Conservation (phyloP, 2,329 filamentous ascomycete species). For the Nothophaeocryptopus gaeumannii region DNA sequence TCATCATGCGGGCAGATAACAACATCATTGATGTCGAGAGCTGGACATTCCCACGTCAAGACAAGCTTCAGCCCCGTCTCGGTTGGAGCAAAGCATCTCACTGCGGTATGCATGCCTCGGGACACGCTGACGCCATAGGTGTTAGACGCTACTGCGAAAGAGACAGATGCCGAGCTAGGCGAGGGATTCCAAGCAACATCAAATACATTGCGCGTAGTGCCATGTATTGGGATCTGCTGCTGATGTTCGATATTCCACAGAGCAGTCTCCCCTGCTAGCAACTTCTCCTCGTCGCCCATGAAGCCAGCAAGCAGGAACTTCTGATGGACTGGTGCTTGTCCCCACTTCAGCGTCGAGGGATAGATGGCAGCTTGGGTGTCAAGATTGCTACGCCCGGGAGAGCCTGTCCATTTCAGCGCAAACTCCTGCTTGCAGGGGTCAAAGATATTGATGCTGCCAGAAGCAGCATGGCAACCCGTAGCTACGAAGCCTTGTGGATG, state of each 20-base stretch:
- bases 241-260: conserved; percentile 52
- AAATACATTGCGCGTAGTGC: conserved; percentile 55
- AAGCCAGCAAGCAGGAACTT: conserved; percentile 56
- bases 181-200: conserved; percentile 57
- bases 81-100: conserved; percentile 53
- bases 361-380: conserved; percentile 32
- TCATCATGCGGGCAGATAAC: conserved; percentile 46
- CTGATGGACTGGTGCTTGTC: conserved; percentile 36
- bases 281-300: conserved; percentile 38
- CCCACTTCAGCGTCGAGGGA: conserved; percentile 52
- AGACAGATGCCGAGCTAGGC: conserved; percentile 34
- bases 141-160: conserved; percentile 55
- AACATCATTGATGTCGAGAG: conserved; percentile 61
- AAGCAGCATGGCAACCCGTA: conserved; percentile 19
- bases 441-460: conserved; percentile 21
- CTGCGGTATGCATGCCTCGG: conserved; percentile 46
- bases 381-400: conserved; percentile 21
- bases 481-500: conserved; percentile 20
- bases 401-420: conserved; percentile 11
- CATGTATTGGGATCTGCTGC: conserved; percentile 41
- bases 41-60: conserved; percentile 55
- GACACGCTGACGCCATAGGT: conserved; percentile 37
- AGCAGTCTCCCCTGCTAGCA: conserved; percentile 51
- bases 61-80: conserved; percentile 33
- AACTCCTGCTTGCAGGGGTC: neutral